Evolutionary conservation across 2,329 filamentous ascomycete species (phyloP), one percentile per base, ranked within the genome.

Genomic region (Colletotrichum tamarilloi): DNA sequence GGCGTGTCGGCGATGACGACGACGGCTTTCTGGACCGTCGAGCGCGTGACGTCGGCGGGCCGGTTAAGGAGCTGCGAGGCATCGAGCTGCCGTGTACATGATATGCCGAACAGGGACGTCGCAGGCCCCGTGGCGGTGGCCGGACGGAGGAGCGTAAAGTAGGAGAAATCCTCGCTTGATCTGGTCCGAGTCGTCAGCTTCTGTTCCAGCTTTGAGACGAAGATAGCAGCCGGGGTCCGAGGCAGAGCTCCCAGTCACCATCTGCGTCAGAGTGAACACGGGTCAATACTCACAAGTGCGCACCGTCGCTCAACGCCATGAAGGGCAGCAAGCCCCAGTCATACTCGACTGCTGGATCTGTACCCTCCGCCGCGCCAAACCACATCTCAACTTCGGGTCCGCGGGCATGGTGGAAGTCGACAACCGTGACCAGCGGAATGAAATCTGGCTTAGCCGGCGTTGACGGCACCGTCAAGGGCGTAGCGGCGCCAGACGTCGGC

Each of bases 1-100:
- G 97, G 97, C 75, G 91, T 95, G 82, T 98, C 94, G 67, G 94
- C 95, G 77, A 99, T 95, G 68, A 98, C 95, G 58, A 99, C 96
- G 4, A 99, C 95, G 16, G 96, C 97, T 86, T 99, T 99, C 82
- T 99, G 97, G 55, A 99, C 97, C 1, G 97, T 98, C 73, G 95
- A 98, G 74, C 97, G 90, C n/a, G 97, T 99, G 64, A 99, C 97
- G 71, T 98, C 96, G 63, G 93, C 87, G 0, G 95, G 93, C 32
- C 94, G 91, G 80, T 94, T 91, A 76, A 95, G 89, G 75, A 99
- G 87, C 78, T 92, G 87, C 16, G 91, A 91, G 19, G 95, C 90
- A 79, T 97, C 94, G 79, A 99, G 89, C 84, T 98, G 97, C 73
- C 96, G 90, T 19, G 96, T 98, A 82, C 97, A 99, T 22, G 95